Evolutionary conservation across 257 asterid species (phyloP).

Genomic region (Hygrophila difformis): DNA sequence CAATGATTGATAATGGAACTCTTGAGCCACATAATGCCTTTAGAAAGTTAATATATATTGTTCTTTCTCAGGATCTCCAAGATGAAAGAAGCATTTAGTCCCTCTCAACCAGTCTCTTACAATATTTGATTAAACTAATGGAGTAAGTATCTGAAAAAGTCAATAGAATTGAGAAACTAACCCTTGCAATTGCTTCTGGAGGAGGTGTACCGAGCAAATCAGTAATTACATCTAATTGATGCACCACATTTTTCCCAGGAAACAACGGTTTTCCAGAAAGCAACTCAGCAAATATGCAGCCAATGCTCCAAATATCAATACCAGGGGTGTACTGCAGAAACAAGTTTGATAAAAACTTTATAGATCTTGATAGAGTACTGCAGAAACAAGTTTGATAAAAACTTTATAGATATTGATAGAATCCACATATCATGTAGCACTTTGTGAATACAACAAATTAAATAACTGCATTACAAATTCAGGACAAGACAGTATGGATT

Average conservation of each 20-base stretch:
- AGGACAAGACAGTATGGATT: too few relatives aligned
- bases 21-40: conserved; percentile 5
- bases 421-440: conserved; percentile 2
- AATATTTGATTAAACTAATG: neutral
- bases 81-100: neutral
- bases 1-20: conserved; percentile 18
- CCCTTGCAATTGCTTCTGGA: conserved; percentile 77
- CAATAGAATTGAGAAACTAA: conserved; percentile 22
- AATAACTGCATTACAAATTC: too few relatives aligned
- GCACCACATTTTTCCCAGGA: conserved; percentile 94
- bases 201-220: conserved; percentile 95
- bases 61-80: neutral
- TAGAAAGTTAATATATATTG: neutral
- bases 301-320: conserved; percentile 93
- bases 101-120: neutral
- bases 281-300: conserved; percentile 95
- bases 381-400: conserved; percentile 20
- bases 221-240: conserved; percentile 86
- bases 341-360: conserved; percentile 10
- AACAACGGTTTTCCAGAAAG: conserved; percentile 78
- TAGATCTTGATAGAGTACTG: conserved; percentile 40
- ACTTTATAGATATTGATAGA: neutral
- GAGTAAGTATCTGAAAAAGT: neutral
- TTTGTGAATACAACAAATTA: too few relatives aligned
- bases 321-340: conserved; percentile 87